Conservation (phyloP, 768 basidiomycete species). For the Pleurotus cornucopiae region DNA sequence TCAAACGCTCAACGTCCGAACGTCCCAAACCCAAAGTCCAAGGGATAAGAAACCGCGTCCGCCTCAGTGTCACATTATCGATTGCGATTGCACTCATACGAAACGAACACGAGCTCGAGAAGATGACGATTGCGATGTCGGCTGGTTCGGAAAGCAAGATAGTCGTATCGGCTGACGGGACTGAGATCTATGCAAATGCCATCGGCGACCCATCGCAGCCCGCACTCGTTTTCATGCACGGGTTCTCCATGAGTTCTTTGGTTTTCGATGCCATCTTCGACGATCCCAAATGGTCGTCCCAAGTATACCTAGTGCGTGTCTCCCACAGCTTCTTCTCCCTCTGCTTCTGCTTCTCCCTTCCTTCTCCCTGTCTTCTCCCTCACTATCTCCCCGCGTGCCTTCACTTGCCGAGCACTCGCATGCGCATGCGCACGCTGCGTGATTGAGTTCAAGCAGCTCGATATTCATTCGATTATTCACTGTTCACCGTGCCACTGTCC, state of each 20-base stretch:
- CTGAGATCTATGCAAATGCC: slow-evolving; percentile 30
- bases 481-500: not conserved
- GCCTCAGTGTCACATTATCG: too few relatives aligned
- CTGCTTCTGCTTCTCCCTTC: not conserved
- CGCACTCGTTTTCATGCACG: slow-evolving; percentile 31
- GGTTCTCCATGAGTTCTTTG: slow-evolving; percentile 22
- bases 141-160: not conserved
- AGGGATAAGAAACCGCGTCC: too few relatives aligned
- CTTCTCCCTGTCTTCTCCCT: not conserved
- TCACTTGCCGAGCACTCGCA: too few relatives aligned
- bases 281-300: slow-evolving; percentile 21
- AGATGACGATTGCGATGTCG: not conserved
- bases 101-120: too few relatives aligned
- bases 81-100: too few relatives aligned
- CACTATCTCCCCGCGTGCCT: not conserved
- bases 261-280: slow-evolving; percentile 29
- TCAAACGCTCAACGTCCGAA: too few relatives aligned
- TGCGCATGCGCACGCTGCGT: too few relatives aligned
- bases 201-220: slow-evolving; percentile 26
- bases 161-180: slow-evolving; percentile 27
- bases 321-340: not conserved
- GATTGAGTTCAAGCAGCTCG: not conserved
- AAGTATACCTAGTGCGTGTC: slow-evolving; percentile 16
- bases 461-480: not conserved
- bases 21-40: too few relatives aligned